These are phyloP conservation scores for Artemisia argyi DNA, from an alignment of 129 eudicot species.

Conservation along the genomic window DNA sequence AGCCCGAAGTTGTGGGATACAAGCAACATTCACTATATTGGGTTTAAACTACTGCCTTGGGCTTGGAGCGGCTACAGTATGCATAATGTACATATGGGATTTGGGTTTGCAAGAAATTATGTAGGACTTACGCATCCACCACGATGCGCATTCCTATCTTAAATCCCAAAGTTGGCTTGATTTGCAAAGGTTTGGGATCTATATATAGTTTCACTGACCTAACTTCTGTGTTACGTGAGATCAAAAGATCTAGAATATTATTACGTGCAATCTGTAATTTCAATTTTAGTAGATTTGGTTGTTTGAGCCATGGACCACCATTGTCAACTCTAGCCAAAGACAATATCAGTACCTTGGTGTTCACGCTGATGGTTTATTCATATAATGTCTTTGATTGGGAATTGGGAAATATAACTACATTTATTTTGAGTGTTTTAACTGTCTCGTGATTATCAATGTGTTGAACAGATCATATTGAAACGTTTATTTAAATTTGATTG, in stretches of 20 bases:
- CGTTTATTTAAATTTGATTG: neutral
- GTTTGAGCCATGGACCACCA: neutral
- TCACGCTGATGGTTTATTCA: neutral
- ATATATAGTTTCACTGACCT: neutral
- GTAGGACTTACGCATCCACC: too few relatives aligned
- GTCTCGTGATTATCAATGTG: too few relatives aligned
- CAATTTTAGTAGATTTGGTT: neutral
- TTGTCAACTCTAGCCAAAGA: neutral
- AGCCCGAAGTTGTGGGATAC: too few relatives aligned
- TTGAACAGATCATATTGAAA: neutral
- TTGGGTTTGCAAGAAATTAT: too few relatives aligned
- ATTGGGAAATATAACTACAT: neutral
- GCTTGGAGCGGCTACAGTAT: too few relatives aligned
- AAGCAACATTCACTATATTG: too few relatives aligned
- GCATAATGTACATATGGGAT: too few relatives aligned
- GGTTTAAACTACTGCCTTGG: too few relatives aligned
- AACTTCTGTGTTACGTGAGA: neutral
- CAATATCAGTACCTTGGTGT: neutral
- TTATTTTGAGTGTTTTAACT: too few relatives aligned
- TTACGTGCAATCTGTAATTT: neutral
- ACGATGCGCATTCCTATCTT: neutral
- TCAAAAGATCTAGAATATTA: neutral
- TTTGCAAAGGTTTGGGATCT: neutral
- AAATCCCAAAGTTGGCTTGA: neutral
- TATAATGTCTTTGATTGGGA: neutral